A percentile compares a stretch with the other conserved stretches of the same genome.
Evolutionary conservation across 2,329 filamentous ascomycete genomes (phyloP).

Genomic region (Aurifilum marmelostoma): DNA sequence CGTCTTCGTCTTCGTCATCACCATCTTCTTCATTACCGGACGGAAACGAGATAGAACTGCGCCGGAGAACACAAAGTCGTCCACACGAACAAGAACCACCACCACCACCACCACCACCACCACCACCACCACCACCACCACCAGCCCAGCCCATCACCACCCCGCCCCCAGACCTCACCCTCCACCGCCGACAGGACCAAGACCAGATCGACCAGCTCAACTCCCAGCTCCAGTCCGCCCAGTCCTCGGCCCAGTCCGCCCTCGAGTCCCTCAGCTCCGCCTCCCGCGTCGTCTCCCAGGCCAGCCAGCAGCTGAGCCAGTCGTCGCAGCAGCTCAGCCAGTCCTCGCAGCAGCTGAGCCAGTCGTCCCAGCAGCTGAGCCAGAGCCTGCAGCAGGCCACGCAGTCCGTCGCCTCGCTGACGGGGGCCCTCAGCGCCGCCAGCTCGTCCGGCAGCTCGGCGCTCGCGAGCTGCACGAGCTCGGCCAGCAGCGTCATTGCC

Average conservation of each 20-base stretch:
- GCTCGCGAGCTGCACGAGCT: slow-evolving; percentile 36
- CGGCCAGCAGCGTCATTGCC: slow-evolving; percentile 36
- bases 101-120: slow-evolving; percentile 33
- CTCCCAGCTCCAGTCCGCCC: slow-evolving; percentile 30
- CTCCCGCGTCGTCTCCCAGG: slow-evolving; percentile 38
- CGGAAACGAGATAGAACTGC: slow-evolving; percentile 2
- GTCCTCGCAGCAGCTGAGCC: slow-evolving; percentile 37
- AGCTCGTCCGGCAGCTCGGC: slow-evolving; percentile 33
- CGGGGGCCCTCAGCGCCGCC: slow-evolving; percentile 36
- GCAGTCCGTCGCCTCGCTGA: slow-evolving; percentile 33
- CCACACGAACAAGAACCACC: slow-evolving; percentile 2
- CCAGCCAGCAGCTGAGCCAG: slow-evolving; percentile 39
- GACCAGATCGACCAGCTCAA: slow-evolving; percentile 34
- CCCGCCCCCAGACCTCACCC: slow-evolving; percentile 26
- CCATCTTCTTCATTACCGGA: neutral
- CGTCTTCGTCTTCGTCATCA: neutral
- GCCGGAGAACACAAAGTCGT: slow-evolving; percentile 13
- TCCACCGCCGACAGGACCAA: slow-evolving; percentile 32
- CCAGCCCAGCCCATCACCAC: slow-evolving; percentile 33
- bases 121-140: too few species aligned
- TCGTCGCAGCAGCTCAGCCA: slow-evolving; percentile 37
- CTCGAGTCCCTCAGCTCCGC: slow-evolving; percentile 36
- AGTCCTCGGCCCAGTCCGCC: slow-evolving; percentile 38
- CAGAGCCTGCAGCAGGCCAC: slow-evolving; percentile 33
- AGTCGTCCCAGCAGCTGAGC: slow-evolving; percentile 35